A percentile compares a stretch with the other conserved stretches of the same genome.
Evolutionary conservation across 2,329 filamentous ascomycete genomes (phyloP).

Genomic region (Fusarium chaquense): DNA sequence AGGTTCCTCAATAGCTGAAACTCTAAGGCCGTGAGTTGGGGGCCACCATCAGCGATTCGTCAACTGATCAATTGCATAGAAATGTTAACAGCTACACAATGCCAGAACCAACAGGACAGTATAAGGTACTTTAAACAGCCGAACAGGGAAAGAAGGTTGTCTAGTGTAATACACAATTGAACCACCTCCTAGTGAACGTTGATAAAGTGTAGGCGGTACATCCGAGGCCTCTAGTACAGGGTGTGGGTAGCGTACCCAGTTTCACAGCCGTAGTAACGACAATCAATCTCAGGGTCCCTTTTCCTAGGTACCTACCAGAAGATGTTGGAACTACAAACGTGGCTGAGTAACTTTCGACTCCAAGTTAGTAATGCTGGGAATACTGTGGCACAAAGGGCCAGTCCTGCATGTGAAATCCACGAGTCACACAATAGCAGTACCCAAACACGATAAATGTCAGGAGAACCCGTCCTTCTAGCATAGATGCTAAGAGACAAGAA

Average conservation of each 20-base stretch:
- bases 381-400: background rate
- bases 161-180: constrained; percentile 1
- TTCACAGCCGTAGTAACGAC: background rate
- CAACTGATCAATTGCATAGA: constrained; percentile 8
- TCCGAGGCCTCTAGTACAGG: background rate
- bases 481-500: constrained; percentile 7
- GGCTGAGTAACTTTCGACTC: background rate
- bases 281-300: background rate
- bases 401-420: background rate
- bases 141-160: background rate
- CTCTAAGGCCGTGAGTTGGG: constrained; percentile 29
- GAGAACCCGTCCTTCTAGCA: background rate
- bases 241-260: constrained; percentile 4
- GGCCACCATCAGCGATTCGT: constrained; percentile 22
- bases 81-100: background rate
- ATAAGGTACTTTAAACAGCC: background rate
- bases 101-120: background rate
- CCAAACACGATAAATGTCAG: background rate
- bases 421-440: background rate
- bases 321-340: background rate
- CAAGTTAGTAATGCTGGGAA: background rate
- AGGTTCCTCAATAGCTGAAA: constrained; percentile 39
- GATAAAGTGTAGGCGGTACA: background rate
- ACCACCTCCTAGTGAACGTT: background rate
- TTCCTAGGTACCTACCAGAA: background rate